Base-by-base conservation (phyloP, 108 stramenopile species). In the Chaetoceros tenuissimus region DNA sequence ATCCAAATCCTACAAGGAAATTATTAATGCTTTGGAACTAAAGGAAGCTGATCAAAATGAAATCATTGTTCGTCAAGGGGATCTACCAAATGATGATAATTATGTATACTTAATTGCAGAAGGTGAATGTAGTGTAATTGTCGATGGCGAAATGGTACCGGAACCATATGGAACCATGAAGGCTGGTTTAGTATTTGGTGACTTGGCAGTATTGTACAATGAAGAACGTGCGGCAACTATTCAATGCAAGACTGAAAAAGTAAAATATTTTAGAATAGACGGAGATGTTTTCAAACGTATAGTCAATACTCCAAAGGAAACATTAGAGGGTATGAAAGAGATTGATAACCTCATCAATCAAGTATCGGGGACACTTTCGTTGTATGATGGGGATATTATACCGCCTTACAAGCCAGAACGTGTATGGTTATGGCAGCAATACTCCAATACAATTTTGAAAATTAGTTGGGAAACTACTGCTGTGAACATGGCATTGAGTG, bases 121-220 rank as follows among this genome's bases (percentile, higher is more conserved):
- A 30, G 71, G 71, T 17, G 20, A 53, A 21, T 63, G 62, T 40
- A 45, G 24, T 10, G 71, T 72, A 5, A 28, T 59, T 1, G 57
- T 72, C 0, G 71, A 72, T 53, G 60, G 53, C 21, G 55, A 60
- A 2, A 49, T n/a, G 10, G 57, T 66, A 23, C 71, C 71, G 2
- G 71, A 72, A 29, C 71, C 71, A 0, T 72, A 67, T 48, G 60
- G 66, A 1, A 67, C 29, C 3, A 8, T 72, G 27, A 48, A 18
- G 23, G 50, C 57, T 24, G 54, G 31, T 3, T 21, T 24, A 13
- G 34, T 66, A 24, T 66, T 72, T 44, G 71, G 71, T 0, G 66
- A 67, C 18, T 24, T 61, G 22, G 71, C 57, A 2, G 40, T 72
- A 7, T 43, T 72, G 0, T 72, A 66, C 28, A 43, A 51, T 40